Evolutionary conservation across 139 green algal genomes (phyloP), one percentile per base, ranked within the genome.

Genomic region (Pseudopediastrum boryanum): DNA sequence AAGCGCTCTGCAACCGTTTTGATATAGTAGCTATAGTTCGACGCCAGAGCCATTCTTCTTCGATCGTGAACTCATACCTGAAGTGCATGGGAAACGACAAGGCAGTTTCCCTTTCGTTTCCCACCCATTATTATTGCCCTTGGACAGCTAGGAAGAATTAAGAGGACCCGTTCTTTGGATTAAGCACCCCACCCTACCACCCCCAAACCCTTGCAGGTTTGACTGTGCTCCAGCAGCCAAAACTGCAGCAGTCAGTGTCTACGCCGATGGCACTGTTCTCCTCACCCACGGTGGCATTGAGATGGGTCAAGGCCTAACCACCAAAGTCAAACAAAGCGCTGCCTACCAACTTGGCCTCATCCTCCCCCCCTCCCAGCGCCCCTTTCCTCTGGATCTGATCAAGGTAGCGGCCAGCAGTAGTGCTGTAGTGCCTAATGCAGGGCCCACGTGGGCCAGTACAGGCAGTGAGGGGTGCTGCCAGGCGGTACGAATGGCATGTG

Each of bases 271-370:
- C 51, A 95, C 89, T 0, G 90, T 95, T 36, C 79, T 96, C 63
- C 88, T 97, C 29, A 93, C 94, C 1, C 94, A 97, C 38, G 93
- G 93, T 9, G 93, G 93, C 9, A 90, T 97, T 68, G 93, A 97
- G 87, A 97, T 97, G 93, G 93, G 93, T 0, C 93, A 97, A 85
- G 93, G 93, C 3, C 86, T 97, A 58, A 81, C 68, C 79, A 88
- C 86, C 46, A 92, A 92, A 62, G 86, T 92, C n/a, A 87, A 89
- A 29, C 88, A 93, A 76, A 83, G 84, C 74, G 56, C 85, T 82
- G 83, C 62, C 16, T 70, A 71, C 65, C 75, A 48, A 7, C 81
- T 90, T 25, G 72, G 84, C 46, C 31, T 75, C 59, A 19, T 84
- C 42, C 83, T 84, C 38, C 80, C 72, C 8, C 72, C 71, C 19